Percentiles rank a stretch among this genome's conserved stretches.
Conservation (phyloP, 352 stramenopile species). For the Elongisporangium anandrum region DNA sequence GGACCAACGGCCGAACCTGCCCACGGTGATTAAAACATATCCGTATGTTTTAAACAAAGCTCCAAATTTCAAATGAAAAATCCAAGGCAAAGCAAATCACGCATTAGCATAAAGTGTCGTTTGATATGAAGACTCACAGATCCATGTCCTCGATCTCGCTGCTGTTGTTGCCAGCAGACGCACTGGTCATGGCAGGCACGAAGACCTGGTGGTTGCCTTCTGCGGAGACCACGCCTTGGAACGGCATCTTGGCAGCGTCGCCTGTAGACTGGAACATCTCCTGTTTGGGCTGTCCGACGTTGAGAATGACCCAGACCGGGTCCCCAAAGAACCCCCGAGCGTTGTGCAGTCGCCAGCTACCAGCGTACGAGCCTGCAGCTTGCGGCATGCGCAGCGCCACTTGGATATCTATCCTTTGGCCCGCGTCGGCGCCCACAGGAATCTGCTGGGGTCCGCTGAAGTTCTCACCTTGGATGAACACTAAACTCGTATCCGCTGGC, state of each 20-base stretch:
- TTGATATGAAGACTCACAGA: not conserved
- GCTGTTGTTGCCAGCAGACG: conserved; percentile 8
- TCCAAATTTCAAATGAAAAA: not conserved
- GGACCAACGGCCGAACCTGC: not conserved
- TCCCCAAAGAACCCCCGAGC: conserved; percentile 69
- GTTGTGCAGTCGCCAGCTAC: conserved; percentile 70
- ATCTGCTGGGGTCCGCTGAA: conserved; percentile 60
- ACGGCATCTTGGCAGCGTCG: conserved; percentile 10
- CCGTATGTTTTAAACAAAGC: not conserved
- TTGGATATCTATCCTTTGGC: conserved; percentile 62
- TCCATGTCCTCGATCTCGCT: conserved; percentile 17
- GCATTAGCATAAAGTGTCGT: not conserved
- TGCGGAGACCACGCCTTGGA: conserved; percentile 4
- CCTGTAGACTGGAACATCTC: conserved; percentile 10
- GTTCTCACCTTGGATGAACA: conserved; percentile 63
- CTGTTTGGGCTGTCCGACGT: conserved; percentile 32
- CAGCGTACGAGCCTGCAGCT: conserved; percentile 55
- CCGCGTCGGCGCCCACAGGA: conserved; percentile 29
- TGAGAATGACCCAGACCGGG: conserved; percentile 73
- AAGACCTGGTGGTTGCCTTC: not conserved
- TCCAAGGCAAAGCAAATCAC: no score
- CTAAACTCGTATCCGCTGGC: conserved; percentile 49
- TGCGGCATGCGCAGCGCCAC: conserved; percentile 49
- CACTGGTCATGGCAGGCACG: not conserved
- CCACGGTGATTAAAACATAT: not conserved